Evolutionary conservation across 2,329 filamentous ascomycete species (phyloP).

Genomic region (Diplocarpon mali): DNA sequence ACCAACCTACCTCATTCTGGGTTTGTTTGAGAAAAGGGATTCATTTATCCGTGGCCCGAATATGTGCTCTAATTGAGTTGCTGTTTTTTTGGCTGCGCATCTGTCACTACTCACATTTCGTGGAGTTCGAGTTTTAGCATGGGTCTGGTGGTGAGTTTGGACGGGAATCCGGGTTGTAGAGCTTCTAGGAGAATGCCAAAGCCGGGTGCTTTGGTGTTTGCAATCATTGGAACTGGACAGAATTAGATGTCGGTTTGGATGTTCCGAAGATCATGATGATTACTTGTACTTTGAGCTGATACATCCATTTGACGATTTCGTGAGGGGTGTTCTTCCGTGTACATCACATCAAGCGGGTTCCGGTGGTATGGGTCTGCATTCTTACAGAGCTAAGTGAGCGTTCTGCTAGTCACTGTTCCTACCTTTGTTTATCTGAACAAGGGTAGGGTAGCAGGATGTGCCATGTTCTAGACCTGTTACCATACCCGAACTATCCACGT

Average conservation of each 20-base stretch:
- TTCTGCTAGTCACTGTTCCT: no score
- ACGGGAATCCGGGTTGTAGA: background rate
- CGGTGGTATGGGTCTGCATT: no score
- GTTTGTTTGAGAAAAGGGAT: background rate
- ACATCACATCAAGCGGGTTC: no score
- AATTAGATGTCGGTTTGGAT: no score
- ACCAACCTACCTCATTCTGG: background rate
- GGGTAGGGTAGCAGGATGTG: no score
- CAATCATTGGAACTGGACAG: background rate
- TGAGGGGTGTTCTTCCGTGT: no score
- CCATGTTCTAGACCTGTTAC: no score
- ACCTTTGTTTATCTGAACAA: no score
- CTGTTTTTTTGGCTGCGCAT: background rate
- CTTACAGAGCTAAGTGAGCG: no score
- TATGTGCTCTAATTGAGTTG: slow-evolving; percentile 1
- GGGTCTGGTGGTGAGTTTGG: background rate
- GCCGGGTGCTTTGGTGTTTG: background rate
- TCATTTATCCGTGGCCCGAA: background rate
- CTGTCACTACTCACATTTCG: background rate
- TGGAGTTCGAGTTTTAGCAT: background rate
- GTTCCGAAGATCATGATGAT: background rate
- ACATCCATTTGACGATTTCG: no score
- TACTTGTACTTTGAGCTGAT: background rate
- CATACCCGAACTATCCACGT: no score
- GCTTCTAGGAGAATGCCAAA: background rate